Conservation (phyloP, 208 protist species). For the Novymonas esmeraldas region DNA sequence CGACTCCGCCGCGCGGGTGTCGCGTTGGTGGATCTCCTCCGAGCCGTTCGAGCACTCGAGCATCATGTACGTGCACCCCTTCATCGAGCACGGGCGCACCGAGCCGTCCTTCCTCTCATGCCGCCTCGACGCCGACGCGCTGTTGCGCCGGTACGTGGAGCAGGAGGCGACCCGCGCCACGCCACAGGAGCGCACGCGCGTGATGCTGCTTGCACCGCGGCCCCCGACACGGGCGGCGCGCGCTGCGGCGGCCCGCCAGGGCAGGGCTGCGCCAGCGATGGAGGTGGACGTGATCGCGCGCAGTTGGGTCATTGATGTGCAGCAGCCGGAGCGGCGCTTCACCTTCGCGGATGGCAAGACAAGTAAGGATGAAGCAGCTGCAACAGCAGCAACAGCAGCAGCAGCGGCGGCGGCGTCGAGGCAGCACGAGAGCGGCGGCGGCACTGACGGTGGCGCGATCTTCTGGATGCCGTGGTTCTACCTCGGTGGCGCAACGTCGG, state of each 20-base stretch:
- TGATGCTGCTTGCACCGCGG: slow-evolving; percentile 16
- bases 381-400: not conserved
- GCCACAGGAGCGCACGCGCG: not conserved
- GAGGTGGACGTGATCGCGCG: slow-evolving; percentile 9
- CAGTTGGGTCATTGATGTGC: slow-evolving; percentile 10
- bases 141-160: slow-evolving; percentile 20
- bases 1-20: slow-evolving; percentile 7
- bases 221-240: not conserved
- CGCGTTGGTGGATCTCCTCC: slow-evolving; percentile 22
- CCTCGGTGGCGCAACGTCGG: not conserved
- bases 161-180: not conserved
- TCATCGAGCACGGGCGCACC: slow-evolving; percentile 3
- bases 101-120: slow-evolving; percentile 20
- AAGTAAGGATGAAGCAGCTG: not conserved
- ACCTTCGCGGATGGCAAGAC: not conserved
- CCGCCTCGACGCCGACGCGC: slow-evolving; percentile 17
- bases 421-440: not conserved
- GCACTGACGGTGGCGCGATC: not conserved
- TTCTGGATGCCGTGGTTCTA: slow-evolving; percentile 15
- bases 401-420: not conserved
- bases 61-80: slow-evolving; percentile 18
- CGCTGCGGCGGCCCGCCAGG: not conserved
- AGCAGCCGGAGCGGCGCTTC: not conserved
- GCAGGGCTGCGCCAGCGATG: too few species aligned
- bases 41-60: slow-evolving; percentile 1